Evolutionary conservation across 1,284 basidiomycete species (phyloP).

Genomic region (Melampsora americana): DNA sequence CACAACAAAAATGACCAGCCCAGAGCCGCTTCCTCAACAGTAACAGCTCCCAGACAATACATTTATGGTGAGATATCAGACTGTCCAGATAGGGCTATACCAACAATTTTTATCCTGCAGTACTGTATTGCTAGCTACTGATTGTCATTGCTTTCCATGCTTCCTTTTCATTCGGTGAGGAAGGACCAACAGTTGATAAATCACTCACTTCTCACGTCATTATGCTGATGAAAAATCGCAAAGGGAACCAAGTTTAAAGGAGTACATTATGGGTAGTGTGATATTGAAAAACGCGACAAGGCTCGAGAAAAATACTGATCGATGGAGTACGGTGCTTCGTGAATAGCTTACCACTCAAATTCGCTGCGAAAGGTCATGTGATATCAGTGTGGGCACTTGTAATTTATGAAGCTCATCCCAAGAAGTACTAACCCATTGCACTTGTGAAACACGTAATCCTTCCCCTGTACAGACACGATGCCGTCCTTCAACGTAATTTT

Average conservation of each 20-base stretch:
- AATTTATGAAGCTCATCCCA: background rate
- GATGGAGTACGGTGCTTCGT: background rate
- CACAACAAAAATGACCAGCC: too few species aligned
- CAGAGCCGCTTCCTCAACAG: too few species aligned
- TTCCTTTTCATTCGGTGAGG: too few species aligned
- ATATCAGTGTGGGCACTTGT: background rate
- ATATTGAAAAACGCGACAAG: background rate
- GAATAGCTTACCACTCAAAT: constrained; percentile 6
- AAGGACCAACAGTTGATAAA: background rate
- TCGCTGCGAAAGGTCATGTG: background rate
- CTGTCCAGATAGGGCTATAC: too few species aligned
- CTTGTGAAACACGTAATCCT: constrained; percentile 95
- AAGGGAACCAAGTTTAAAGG: background rate
- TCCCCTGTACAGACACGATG: constrained; percentile 93
- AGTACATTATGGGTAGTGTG: background rate
- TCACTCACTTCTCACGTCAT: constrained; percentile 1
- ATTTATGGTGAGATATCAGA: too few species aligned
- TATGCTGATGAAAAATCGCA: background rate
- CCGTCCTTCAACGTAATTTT: constrained; percentile 99
- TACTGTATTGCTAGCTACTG: too few species aligned
- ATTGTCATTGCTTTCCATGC: too few species aligned
- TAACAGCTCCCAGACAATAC: too few species aligned
- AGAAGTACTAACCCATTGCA: constrained; percentile 61
- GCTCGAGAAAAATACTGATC: background rate
- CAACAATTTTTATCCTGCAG: too few species aligned